Conservation (phyloP, 495 filamentous ascomycete genomes). For the Cenococcum geophilum region DNA sequence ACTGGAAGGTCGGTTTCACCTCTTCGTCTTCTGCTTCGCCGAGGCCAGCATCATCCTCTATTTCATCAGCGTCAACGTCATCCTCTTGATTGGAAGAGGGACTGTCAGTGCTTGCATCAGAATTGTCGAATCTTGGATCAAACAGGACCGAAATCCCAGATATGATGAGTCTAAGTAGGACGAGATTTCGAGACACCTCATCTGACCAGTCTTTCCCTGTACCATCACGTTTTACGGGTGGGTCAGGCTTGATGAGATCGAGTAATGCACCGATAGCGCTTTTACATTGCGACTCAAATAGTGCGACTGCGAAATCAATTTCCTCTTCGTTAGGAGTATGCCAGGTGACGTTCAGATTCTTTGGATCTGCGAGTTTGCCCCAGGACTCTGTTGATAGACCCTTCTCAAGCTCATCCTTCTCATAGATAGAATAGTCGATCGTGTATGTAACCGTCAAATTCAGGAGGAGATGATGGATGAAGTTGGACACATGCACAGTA, state of each 20-base stretch:
- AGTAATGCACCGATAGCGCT: slow-evolving; percentile 62
- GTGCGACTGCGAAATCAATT: slow-evolving; percentile 77
- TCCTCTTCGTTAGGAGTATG: slow-evolving; percentile 75
- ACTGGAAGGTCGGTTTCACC: slow-evolving; percentile 72
- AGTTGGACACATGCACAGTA: slow-evolving; percentile 93
- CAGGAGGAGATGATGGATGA: slow-evolving; percentile 96
- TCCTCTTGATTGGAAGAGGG: slow-evolving; percentile 44
- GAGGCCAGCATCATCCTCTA: slow-evolving; percentile 52
- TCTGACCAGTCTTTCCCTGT: slow-evolving; percentile 98
- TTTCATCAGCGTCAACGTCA: slow-evolving; percentile 37
- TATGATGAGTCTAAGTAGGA: slow-evolving; percentile 75
- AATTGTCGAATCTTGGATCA: slow-evolving; percentile 56
- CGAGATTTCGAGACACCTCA: slow-evolving; percentile 83
- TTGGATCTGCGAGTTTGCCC: slow-evolving; percentile 64
- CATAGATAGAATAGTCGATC: slow-evolving; percentile 77
- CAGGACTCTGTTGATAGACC: slow-evolving; percentile 66
- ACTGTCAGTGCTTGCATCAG: not conserved
- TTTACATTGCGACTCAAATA: slow-evolving; percentile 73
- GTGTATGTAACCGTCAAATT: slow-evolving; percentile 93
- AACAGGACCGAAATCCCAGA: slow-evolving; percentile 87
- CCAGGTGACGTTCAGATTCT: slow-evolving; percentile 80
- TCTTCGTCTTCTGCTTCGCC: slow-evolving; percentile 75
- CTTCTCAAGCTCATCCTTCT: slow-evolving; percentile 53
- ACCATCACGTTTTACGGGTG: slow-evolving; percentile 84
- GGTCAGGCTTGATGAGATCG: slow-evolving; percentile 69